Conservation (phyloP, 2,329 filamentous ascomycete genomes). For the Pezicula neosporulosa region DNA sequence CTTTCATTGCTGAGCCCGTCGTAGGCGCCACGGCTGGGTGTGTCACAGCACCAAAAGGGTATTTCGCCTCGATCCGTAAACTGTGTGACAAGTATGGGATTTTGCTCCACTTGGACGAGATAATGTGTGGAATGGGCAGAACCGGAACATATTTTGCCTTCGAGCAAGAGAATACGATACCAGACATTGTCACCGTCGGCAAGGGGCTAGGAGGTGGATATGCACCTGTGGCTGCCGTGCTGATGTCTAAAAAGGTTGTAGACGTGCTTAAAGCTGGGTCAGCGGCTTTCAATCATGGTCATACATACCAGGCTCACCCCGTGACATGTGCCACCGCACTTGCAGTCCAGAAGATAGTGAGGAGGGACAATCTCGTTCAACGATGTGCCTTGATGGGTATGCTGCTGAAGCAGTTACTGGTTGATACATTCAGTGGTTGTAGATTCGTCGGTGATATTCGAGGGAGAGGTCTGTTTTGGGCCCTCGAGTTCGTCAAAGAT, state of each 20-base stretch:
- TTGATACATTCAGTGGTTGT: constrained; percentile 34
- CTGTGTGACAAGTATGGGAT: constrained; percentile 67
- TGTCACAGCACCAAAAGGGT: constrained; percentile 59
- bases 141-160: constrained; percentile 48
- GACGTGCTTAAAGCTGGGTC: constrained; percentile 24
- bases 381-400: constrained; percentile 51
- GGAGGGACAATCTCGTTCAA: constrained; percentile 49
- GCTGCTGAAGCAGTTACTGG: constrained; percentile 38
- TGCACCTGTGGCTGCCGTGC: constrained; percentile 52
- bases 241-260: constrained; percentile 46
- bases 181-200: constrained; percentile 61
- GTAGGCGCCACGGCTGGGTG: constrained; percentile 67
- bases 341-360: constrained; percentile 56
- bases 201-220: constrained; percentile 64
- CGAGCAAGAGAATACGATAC: constrained; percentile 45
- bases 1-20: constrained; percentile 63
- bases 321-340: constrained; percentile 55
- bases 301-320: constrained; percentile 56
- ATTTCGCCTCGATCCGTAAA: constrained; percentile 60
- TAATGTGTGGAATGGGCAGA: constrained; percentile 55
- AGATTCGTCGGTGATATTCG: constrained; percentile 54
- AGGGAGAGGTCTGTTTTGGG: constrained; percentile 53
- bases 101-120: constrained; percentile 70
- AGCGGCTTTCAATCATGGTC: constrained; percentile 9
- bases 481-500: constrained; percentile 47